Evolutionary conservation across 2,329 filamentous ascomycete species (phyloP), one percentile per base, ranked within the genome.

Genomic region (Ophiostoma quercus): DNA sequence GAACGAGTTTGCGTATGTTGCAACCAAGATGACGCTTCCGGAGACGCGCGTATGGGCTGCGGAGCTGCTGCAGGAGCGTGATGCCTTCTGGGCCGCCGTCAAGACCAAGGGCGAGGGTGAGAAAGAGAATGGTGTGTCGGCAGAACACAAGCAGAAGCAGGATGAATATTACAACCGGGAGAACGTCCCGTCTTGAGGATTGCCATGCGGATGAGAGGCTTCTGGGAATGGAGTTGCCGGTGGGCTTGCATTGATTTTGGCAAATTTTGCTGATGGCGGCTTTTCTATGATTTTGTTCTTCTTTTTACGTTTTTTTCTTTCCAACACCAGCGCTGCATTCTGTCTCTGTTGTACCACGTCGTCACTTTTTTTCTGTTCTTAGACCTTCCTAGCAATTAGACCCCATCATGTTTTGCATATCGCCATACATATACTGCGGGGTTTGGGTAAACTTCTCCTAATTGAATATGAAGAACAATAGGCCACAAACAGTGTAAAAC

Each of bases 1-100:
- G 67, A 87, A 90, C 68, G 95, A 99, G 81, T 98, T 99, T 75
- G 86, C 88, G 0, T 90, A 90, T 77, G 95, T 97, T 2, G 87
- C 91, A 9, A 84, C 82, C 66, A 87, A 86, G 75, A 90, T 98
- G 74, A 83, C 85, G 69, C 83, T 96, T 73, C 86, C 88, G 0
- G 94, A 97, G 81, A 90, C 93, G 74, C 87, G 89, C 80, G 85
- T 82, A 14, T 98, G 94, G 94, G 90, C 89, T 0, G 83, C 85
- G 34, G 88, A 92, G 73, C 82, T 97, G 39, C 68, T 71, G 89
- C 80, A 83, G 74, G 94, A 98, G 82, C 84, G 94, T 70, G 69
- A 66, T 2, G 67, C 65, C 2, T 70, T 72, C 39, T 72, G 71
- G 71, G 51, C 34, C 5, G 16, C 25, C 3, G 9, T 39, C 47